phyloP scores from a whole-genome alignment of 331 rosid species.

The Erythrophleum ivorense region DNA sequence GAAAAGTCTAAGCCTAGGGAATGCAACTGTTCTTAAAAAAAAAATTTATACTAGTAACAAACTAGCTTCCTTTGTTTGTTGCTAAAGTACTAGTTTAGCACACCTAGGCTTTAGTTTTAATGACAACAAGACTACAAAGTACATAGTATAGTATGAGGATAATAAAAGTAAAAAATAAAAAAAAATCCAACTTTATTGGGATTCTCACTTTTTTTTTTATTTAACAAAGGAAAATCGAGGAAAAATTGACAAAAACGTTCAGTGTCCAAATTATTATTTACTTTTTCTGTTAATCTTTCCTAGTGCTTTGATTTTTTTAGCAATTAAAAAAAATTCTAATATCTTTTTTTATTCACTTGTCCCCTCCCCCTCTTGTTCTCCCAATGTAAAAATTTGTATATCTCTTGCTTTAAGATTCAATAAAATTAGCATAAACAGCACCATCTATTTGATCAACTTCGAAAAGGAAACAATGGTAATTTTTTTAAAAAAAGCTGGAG shows the following conservation, averaged over 20 bases:
- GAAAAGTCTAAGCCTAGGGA: conserved; percentile 24
- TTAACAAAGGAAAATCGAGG: conserved; percentile 35
- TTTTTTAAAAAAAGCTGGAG: background rate
- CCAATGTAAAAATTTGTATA: background rate
- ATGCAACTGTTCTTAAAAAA: background rate
- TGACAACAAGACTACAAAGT: conserved; percentile 36
- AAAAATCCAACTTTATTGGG: conserved; percentile 52
- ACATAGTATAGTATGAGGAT: conserved; percentile 22
- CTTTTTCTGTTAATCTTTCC: conserved; percentile 30
- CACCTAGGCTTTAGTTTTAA: conserved; percentile 19
- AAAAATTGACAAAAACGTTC: conserved; percentile 28
- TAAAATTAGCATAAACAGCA: conserved; percentile 33
- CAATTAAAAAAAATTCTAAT: conserved; percentile 6
- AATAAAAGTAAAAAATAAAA: background rate
- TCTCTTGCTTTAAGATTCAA: conserved; percentile 32
- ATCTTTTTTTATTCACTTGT: background rate
- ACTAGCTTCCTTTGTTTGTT: background rate
- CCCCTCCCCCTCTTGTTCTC: background rate
- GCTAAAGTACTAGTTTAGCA: background rate
- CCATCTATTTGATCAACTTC: background rate
- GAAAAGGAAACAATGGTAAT: background rate
- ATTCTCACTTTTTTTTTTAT: conserved; percentile 46
- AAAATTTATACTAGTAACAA: background rate
- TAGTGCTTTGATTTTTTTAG: background rate
- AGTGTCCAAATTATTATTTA: conserved; percentile 32